Evolutionary conservation across 2,329 filamentous ascomycete genomes (phyloP).

Genomic region (Didymosphaeria variabile): DNA sequence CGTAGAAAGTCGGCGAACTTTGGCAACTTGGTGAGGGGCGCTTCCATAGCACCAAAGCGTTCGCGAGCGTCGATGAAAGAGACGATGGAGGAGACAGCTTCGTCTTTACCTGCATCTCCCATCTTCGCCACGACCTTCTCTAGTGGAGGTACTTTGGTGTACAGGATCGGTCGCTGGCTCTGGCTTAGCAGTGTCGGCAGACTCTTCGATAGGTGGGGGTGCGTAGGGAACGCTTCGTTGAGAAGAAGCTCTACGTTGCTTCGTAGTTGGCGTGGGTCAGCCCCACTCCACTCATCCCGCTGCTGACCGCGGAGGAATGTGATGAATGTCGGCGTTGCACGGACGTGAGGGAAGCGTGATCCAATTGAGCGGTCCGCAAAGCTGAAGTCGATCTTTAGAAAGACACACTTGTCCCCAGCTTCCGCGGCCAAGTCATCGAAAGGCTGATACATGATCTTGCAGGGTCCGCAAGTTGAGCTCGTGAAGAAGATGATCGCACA

Average conservation of each 20-base stretch:
- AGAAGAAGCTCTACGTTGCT: slow-evolving; percentile 78
- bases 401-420: slow-evolving; percentile 69
- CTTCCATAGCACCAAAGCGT: slow-evolving; percentile 67
- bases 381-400: slow-evolving; percentile 86
- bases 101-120: slow-evolving; percentile 66
- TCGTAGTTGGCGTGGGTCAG: slow-evolving; percentile 72
- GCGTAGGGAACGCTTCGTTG: slow-evolving; percentile 76
- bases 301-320: slow-evolving; percentile 81
- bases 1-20: slow-evolving; percentile 70
- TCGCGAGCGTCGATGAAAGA: slow-evolving; percentile 74
- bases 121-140: slow-evolving; percentile 84
- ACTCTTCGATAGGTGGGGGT: slow-evolving; percentile 76
- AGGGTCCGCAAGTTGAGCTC: slow-evolving; percentile 84
- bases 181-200: slow-evolving; percentile 74
- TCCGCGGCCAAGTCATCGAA: slow-evolving; percentile 84
- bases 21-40: slow-evolving; percentile 74
- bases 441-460: slow-evolving; percentile 81
- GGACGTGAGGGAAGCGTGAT: slow-evolving; percentile 67
- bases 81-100: slow-evolving; percentile 70
- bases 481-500: slow-evolving; percentile 93
- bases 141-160: slow-evolving; percentile 80
- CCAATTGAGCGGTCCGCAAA: slow-evolving; percentile 69
- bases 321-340: slow-evolving; percentile 87
- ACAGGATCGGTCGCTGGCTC: slow-evolving; percentile 74
- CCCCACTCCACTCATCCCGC: slow-evolving; percentile 82